Base-by-base conservation (phyloP, 306 rosid genomes). In the Styphnolobium japonicum region DNA sequence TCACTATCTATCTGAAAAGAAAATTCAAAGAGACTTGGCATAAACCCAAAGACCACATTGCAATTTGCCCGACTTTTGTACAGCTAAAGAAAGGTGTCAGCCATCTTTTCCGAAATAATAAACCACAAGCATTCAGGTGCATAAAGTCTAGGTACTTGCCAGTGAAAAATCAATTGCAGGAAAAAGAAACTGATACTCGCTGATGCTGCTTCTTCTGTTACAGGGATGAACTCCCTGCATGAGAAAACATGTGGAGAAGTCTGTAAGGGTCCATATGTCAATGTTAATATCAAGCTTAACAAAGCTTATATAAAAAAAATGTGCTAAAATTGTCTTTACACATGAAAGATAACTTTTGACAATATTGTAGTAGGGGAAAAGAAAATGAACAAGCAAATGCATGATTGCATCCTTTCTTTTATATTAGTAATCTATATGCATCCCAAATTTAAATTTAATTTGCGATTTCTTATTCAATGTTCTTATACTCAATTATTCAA, bases 221-320 rank as follows among this genome's bases (percentile, higher is more conserved):
- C 97, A 93, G 29, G 97, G 96, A 82, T 84, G 97, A 76, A 92
- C 87, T 49, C 96, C 97, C 97, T 92, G 86, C 74, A 73, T 58
- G 56, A 60, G 69, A 76, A 25, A 66, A 64, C 31, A 65, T 42
- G 37, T 22, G 14, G 22, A 67, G 53, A 56, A 23, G 11, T 74
- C 67, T 10, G 71, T 39, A 22, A 45, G 10, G 37, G 70, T 65
- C 37, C 23, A 18, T 4, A 53, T 52, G 53, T 18, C 12, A 75
- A 80, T 57, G 16, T 18, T 25, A 61, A 53, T 53, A 61, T 49
- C 57, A 72, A 72, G 67, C 25, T 10, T 71, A 11, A 51, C 15
- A 16, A 64, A 80, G 15, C 37, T 72, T 49, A 10, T 16, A 61
- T 51, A 45, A 10, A 70, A 10, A 70, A 80, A 29, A 22, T 21